These are phyloP conservation scores for Annulohypoxylon stygium DNA, from an alignment of 495 filamentous ascomycete species.

Conservation along the genomic window DNA sequence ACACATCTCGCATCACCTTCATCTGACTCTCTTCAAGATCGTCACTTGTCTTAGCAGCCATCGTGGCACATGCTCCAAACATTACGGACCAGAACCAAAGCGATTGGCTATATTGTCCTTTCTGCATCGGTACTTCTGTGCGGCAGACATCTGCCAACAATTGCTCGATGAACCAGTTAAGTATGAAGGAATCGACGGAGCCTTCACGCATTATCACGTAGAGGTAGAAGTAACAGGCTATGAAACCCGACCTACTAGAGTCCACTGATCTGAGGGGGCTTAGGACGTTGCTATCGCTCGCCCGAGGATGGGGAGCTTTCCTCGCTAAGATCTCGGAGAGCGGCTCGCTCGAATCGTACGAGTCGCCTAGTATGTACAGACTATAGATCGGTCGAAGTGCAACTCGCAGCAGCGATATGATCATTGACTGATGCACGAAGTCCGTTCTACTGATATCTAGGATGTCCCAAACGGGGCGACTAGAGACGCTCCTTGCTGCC, in stretches of 20 bases:
- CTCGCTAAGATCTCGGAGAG: conserved; percentile 46
- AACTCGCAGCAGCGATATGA: conserved; percentile 50
- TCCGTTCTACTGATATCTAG: conserved; percentile 51
- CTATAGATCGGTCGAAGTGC: conserved; percentile 50
- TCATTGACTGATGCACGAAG: conserved; percentile 50
- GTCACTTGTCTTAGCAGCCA: conserved; percentile 43
- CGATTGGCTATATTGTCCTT: conserved; percentile 48
- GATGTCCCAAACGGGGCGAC: conserved; percentile 51
- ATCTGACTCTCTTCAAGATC: conserved; percentile 47
- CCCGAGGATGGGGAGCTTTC: conserved; percentile 44
- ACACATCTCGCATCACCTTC: conserved; percentile 41
- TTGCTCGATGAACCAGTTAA: conserved; percentile 54
- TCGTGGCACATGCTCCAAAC: conserved; percentile 50
- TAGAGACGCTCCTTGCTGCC: conserved; percentile 50
- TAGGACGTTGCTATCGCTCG: conserved; percentile 42
- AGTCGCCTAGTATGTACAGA: conserved; percentile 41
- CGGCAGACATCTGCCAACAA: conserved; percentile 49
- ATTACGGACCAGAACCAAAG: conserved; percentile 54
- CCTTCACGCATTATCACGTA: conserved; percentile 52
- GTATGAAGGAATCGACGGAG: conserved; percentile 48
- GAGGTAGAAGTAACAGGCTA: conserved; percentile 54
- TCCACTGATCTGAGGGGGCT: conserved; percentile 46
- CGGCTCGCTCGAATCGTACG: conserved; percentile 43
- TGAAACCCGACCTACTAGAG: conserved; percentile 50
- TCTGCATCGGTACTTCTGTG: conserved; percentile 48